Conservation (phyloP, 306 rosid species). For the Psophocarpus tetragonolobus region DNA sequence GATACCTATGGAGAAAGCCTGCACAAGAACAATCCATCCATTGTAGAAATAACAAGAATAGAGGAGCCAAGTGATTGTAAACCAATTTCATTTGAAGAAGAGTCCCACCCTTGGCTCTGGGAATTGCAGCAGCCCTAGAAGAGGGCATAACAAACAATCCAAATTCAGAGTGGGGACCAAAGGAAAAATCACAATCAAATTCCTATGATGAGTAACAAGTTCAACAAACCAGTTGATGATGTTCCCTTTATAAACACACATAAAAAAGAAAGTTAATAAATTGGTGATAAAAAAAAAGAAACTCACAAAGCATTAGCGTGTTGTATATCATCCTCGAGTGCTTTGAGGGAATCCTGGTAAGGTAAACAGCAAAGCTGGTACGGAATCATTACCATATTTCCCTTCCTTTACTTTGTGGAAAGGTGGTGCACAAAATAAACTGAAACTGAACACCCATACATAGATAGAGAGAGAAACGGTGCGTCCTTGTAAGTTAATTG, state of each 20-base stretch:
- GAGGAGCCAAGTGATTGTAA: constrained; percentile 82
- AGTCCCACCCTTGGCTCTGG: constrained; percentile 79
- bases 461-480: not conserved
- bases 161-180: constrained; percentile 28
- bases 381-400: constrained; percentile 60
- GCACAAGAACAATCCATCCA: constrained; percentile 94
- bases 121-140: constrained; percentile 91
- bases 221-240: not conserved
- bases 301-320: constrained; percentile 93
- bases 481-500: not conserved
- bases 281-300: not conserved
- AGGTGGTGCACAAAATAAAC: constrained; percentile 12
- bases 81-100: constrained; percentile 90
- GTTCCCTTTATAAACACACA: not conserved
- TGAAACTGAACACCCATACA: not conserved
- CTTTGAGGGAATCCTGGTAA: constrained; percentile 70
- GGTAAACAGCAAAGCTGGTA: constrained; percentile 76
- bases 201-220: constrained; percentile 4
- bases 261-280: not conserved
- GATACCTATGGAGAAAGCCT: constrained; percentile 74
- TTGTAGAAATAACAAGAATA: constrained; percentile 74
- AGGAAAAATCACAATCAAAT: not conserved
- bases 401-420: constrained; percentile 17
- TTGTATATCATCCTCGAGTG: constrained; percentile 86
- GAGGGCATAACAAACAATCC: constrained; percentile 25